These are phyloP conservation scores for Macadamia tetraphylla DNA, from an alignment of 164 flowering plant genomes.

Conservation along the genomic window DNA sequence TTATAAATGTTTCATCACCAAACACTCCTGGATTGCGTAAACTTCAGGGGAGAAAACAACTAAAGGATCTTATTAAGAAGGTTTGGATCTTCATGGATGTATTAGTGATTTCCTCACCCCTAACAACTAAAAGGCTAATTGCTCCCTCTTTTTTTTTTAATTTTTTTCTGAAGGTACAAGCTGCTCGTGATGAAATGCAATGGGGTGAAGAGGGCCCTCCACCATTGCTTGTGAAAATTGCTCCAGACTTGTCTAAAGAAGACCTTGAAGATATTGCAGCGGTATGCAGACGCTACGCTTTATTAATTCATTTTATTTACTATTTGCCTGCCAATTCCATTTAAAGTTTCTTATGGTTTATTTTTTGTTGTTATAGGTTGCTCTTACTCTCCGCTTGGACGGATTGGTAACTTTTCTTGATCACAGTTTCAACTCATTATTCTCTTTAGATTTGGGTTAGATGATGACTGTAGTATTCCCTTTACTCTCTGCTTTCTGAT, in stretches of 20 bases:
- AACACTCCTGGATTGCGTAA: conserved; percentile 96
- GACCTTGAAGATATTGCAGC: conserved; percentile 99
- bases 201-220: conserved; percentile 99
- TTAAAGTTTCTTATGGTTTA: conserved; percentile 9
- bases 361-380: conserved; percentile 53
- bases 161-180: conserved; percentile 63
- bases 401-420: conserved; percentile 63
- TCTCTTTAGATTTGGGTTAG: not conserved
- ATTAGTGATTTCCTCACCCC: not conserved
- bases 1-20: conserved; percentile 94
- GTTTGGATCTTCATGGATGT: conserved; percentile 25
- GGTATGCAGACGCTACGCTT: no score
- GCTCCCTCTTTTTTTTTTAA: no score
- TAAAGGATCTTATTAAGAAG: conserved; percentile 94
- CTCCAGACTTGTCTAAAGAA: conserved; percentile 87
- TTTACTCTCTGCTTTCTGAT: not conserved
- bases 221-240: conserved; percentile 94
- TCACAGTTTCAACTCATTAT: not conserved
- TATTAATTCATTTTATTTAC: not conserved
- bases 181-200: conserved; percentile 99
- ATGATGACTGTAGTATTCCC: not conserved
- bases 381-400: conserved; percentile 87
- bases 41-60: conserved; percentile 94
- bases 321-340: not conserved
- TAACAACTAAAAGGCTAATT: no score